Evolutionary conservation across 2,329 filamentous ascomycete species (phyloP), one percentile per base, ranked within the genome.

Genomic region (Fusarium graminum): DNA sequence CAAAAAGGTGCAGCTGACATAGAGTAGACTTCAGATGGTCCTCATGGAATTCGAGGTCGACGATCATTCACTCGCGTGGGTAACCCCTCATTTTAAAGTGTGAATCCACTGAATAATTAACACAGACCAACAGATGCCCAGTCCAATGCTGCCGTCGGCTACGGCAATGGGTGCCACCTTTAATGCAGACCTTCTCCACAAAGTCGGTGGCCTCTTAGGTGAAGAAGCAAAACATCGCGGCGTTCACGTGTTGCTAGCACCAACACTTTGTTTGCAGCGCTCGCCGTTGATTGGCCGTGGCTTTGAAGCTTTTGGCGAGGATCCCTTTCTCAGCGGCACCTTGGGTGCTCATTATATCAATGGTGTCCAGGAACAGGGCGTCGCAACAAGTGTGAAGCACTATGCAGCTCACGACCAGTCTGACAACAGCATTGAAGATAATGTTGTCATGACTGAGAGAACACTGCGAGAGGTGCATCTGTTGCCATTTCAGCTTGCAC

Each of bases 131-230:
- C 26, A 69, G 65, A 60, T 57, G 36, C 19, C 90, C 88, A 26
- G 82, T 75, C 6, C 77, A 2, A 60, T 72, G 63, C 51, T 72
- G 4, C 73, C 72, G 0, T 74, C 67, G 10, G 75, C 72, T 10
- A 75, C 72, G 19, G 71, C 59, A 28, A 69, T 90, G 62, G 88
- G 86, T 7, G 86, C 88, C 13, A 89, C 88, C 10, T 90, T 87
- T 81, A 86, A 90, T 67, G 68, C 79, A 3, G 82, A 86, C 2
- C 75, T 90, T n/a, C 80, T 89, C 38, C 77, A 83, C 30, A 76
- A 84, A 54, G 80, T 88, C 16, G 88, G 88, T 10, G 77, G 80
- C 17, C 77, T 87, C 14, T 82, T 90, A 63, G 88, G 84, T 9
- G 82, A 87, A 19, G 88, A 79, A 46, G 69, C 74, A 0, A 71